Evolutionary conservation across 2,329 filamentous ascomycete species (phyloP), one percentile per base, ranked within the genome.

Genomic region (Ophiostoma populinum): DNA sequence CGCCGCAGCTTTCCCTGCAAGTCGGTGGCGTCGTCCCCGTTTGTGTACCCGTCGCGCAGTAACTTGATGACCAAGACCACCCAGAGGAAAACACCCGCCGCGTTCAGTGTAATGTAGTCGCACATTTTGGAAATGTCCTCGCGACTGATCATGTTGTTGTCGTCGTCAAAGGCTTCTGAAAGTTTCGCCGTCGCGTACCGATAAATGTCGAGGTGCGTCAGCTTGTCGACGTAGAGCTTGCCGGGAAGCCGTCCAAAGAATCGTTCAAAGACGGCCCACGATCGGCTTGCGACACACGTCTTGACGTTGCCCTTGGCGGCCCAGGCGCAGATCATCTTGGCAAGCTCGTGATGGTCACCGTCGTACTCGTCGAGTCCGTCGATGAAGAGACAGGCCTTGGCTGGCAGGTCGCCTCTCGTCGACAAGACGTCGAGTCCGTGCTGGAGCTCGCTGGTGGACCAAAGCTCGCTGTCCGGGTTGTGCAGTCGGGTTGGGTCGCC

Each of bases 281-380:
- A 32, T 10, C 36, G 36, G 11, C 36, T 38, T 10, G 36, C 18
- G 31, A 38, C 31, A 17, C 36, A 38, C 20, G 25, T 30, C 32
- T 38, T 30, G 36, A 38, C 2, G 21, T 34, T 34, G 8, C 25
- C 12, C 3, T 31, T 34, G 4, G 17, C 2, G 6, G 32, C 20
- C 4, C 29, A 17, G 7, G 18, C 16, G 6, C 26, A 11, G 6
- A 38, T 12, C 4, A 20, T 15, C 11, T 19, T 1, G 21, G 31
- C 34, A 8, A 38, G 12, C 2, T 34, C 38, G 2, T 24, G 6
- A 22, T 25, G 29, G 17, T 27, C 24, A 7, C 17, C 31, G 4
- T 19, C 4, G 18, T 37, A 40, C 12, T 40, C 34, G 26, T 40
- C 38, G 7, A 40, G 21, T 1, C 38, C 38, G 15, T 40, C 38